phyloP scores from a whole-genome alignment of 176 grass and related monocot species.

The Rhynchospora breviuscula region DNA sequence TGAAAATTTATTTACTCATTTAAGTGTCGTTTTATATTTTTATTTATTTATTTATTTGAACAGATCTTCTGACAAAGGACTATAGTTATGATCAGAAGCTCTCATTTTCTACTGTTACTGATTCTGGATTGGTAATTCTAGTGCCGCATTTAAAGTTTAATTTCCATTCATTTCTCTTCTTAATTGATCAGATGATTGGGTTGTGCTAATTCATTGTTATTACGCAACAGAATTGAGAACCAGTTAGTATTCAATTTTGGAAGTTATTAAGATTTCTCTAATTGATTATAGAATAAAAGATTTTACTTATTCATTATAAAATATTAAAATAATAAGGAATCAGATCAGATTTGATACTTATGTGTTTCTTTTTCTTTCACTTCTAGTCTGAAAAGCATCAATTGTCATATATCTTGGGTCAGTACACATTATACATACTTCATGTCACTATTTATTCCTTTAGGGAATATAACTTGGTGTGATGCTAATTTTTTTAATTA shows the following conservation, averaged over 20 bases:
- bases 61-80: slow-evolving; percentile 93
- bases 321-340: background rate
- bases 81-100: slow-evolving; percentile 93
- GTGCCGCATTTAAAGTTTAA: background rate
- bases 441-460: no score
- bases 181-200: background rate
- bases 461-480: background rate
- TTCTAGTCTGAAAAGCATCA: background rate
- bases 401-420: background rate
- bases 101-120: slow-evolving; percentile 54
- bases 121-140: slow-evolving; percentile 72
- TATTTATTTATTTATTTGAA: background rate
- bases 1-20: background rate
- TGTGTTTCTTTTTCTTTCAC: background rate
- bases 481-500: background rate
- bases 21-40: no score
- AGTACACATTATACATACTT: background rate
- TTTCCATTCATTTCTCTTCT: background rate
- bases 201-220: background rate
- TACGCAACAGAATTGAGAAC: background rate
- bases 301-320: background rate
- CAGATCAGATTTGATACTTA: background rate
- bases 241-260: background rate
- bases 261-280: background rate
- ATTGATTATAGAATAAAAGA: background rate